Evolutionary conservation across 2,329 filamentous ascomycete species (phyloP), one percentile per base, ranked within the genome.

Genomic region (Leptoxyphium fumago): DNA sequence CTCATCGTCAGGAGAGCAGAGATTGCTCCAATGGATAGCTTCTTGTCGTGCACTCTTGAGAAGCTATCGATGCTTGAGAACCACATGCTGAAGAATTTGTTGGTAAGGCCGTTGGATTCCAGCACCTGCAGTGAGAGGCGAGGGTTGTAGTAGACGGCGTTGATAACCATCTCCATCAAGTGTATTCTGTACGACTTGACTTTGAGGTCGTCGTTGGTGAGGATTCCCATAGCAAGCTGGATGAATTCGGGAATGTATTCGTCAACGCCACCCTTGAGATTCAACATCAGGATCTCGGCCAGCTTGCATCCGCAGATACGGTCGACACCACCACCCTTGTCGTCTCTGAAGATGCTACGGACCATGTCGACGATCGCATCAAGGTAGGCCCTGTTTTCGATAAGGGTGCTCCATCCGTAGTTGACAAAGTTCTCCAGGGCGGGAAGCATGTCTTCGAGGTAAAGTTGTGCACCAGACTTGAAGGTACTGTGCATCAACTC

Each of bases 31-130:
- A 98, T 95, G 49, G 86, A 95, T 21, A 98, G 73, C 72, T 95
- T 98, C 76, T 98, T 98, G 70, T 98, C 91, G 61, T 98, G 91
- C 2, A 98, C 91, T 38, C 91, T 77, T 43, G 78, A 84, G 68
- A 98, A 96, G 57, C 78, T 81, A 49, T 94, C 83, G 68, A 98
- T 98, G 67, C 81, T 93, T 38, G 85, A 85, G 64, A 98, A 98
- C 91, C 91, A 98, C 46, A 93, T 70, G 65, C 85, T 94, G 71
- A 98, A 98, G 69, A 98, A 98, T 61, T 93, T 93, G 67, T 96
- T 96, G 6, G 91, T 96, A 89, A 88, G 95, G 48, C 78, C 82
- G 57, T 93, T 89, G 43, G 73, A 68, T 67, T 98, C 91, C n/a
- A 98, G 74, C 32, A 94, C 78, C 49, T 87, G 81, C 17, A 98